These are phyloP conservation scores for Ilyonectria robusta DNA, from an alignment of 2,329 filamentous ascomycete genomes.

Conservation along the genomic window DNA sequence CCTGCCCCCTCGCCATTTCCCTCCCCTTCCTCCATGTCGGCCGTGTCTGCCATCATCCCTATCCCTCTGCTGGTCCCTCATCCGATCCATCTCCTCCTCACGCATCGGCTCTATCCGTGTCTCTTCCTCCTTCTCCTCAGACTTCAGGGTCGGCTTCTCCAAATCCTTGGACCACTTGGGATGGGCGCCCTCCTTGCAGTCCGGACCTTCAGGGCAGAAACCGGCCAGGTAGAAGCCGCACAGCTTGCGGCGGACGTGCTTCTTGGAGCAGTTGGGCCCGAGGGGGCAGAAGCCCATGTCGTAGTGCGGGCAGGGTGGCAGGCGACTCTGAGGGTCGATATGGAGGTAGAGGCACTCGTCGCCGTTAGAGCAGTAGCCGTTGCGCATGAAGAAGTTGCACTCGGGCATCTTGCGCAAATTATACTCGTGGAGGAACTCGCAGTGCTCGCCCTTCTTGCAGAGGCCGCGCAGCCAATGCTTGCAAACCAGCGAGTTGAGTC, in stretches of 20 bases:
- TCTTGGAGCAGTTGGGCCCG: conserved; percentile 88
- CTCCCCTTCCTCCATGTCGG: conserved; percentile 53
- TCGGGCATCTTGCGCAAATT: conserved; percentile 98
- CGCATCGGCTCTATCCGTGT: conserved; percentile 48
- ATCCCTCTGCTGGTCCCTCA: conserved; percentile 53
- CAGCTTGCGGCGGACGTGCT: conserved; percentile 85
- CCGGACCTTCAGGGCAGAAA: conserved; percentile 88
- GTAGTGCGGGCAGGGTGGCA: conserved; percentile 90
- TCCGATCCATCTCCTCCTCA: conserved; percentile 57
- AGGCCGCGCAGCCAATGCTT: conserved; percentile 98
- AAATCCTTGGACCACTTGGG: conserved; percentile 84
- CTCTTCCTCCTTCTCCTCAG: conserved; percentile 71
- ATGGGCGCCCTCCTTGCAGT: conserved; percentile 86
- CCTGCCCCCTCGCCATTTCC: conserved; percentile 56
- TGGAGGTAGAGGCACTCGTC: conserved; percentile 97
- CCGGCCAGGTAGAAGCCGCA: conserved; percentile 92
- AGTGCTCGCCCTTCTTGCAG: conserved; percentile 96
- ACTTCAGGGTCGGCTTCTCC: conserved; percentile 81
- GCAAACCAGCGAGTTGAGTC: conserved; percentile 89
- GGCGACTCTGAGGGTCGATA: conserved; percentile 84
- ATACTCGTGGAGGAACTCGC: conserved; percentile 99
- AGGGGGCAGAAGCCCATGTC: conserved; percentile 95
- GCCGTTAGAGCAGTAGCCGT: conserved; percentile 95
- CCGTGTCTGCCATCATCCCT: conserved; percentile 53
- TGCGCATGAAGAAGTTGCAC: conserved; percentile 95